Conservation (phyloP, 148 eudicot species). For the Fagopyrum esculentum region DNA sequence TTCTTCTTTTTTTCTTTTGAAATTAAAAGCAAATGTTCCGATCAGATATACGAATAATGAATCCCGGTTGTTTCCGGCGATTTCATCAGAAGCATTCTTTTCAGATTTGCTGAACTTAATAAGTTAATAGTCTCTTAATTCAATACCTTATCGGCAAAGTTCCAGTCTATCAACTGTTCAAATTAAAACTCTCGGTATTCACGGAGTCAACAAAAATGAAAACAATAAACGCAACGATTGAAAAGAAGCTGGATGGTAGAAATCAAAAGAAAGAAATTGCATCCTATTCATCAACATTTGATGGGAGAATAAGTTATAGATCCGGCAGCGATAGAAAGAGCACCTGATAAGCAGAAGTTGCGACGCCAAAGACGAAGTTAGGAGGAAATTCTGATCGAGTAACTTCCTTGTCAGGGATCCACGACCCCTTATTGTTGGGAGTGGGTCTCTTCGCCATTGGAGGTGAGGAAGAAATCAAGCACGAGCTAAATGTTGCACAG, state of each 20-base stretch:
- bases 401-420: constrained; percentile 18
- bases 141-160: background rate
- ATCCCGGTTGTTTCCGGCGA: background rate
- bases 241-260: background rate
- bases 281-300: background rate
- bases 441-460: constrained; percentile 30
- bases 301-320: background rate
- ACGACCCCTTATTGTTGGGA: background rate
- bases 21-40: too few species aligned
- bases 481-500: too few species aligned
- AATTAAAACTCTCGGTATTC: too few species aligned
- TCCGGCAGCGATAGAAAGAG: constrained; percentile 10
- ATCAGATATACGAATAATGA: background rate
- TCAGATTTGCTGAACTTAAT: background rate
- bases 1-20: too few species aligned
- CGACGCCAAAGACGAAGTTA: constrained; percentile 60
- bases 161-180: background rate
- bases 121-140: background rate
- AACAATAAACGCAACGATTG: background rate
- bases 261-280: background rate
- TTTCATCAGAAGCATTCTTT: background rate
- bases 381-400: constrained; percentile 44
- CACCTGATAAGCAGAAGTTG: constrained; percentile 82
- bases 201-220: too few species aligned
- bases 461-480: background rate